Base-by-base conservation (phyloP, 2,329 filamentous ascomycete species). In the Cercospora sp. region DNA sequence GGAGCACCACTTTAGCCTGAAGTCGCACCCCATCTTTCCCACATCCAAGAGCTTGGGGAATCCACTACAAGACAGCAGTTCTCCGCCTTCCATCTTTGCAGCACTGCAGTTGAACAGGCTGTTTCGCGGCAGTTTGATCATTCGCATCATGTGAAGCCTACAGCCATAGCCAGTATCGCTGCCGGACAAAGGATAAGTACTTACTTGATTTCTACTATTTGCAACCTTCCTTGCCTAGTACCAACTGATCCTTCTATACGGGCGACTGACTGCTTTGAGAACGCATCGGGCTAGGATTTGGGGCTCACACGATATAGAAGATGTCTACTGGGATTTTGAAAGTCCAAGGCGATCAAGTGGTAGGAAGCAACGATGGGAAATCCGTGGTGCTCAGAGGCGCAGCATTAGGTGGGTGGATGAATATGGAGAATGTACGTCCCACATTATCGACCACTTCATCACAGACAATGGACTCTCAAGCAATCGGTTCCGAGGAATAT, bases 301-400 rank as follows among this genome's bases (percentile, higher is more conserved):
- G 30, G 10, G 18, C 30, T 18, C 10, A 13, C 28, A 21, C 9
- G 55, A 59, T 1, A 24, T 5, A 21, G 18, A 32, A 24, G 13
- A 70, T 68, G 63, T 45, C 69, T 26, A 68, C 63, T 13, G 66
- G 66, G 9, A 68, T 68, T 37, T 66, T 70, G 59, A 45, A 64
- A 58, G 82, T 84, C 18, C 74, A 81, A 45, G 81, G 78, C 32
- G 78, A 80, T 37, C 76, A 79, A 32, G 80, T 87, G 18, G 81
- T 87, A 34, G 82, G 84, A 68, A 61, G 58, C 43, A 75, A 77
- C 0, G 74, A 82, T 61, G 83, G 81, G 21, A 77, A 83, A 12
- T 74, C 75, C 3, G 80, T 87, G 13, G 76, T 86, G 7, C 81
- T 87, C 26, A 80, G 82, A 49, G 82, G 84, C 63, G 80, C 83